Conservation (phyloP, 345 rosid species). For the Populus ilicifolia region DNA sequence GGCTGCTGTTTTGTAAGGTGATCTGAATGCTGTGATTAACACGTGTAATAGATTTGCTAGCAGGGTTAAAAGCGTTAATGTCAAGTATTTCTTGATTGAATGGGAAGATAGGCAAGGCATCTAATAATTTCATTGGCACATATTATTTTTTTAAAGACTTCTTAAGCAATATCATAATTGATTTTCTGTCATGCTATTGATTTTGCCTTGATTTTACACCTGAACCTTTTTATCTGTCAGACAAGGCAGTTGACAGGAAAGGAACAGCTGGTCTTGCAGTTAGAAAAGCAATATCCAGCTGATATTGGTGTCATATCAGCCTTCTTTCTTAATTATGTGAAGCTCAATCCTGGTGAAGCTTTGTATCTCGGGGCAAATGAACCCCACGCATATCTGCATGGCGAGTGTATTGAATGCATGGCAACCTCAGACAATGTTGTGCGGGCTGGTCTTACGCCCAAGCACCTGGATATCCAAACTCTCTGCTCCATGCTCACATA, state of each 20-base stretch:
- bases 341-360: conserved; percentile 93
- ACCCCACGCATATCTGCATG: conserved; percentile 87
- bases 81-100: not conserved
- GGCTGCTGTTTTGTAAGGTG: not conserved
- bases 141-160: not conserved
- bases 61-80: not conserved
- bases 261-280: conserved; percentile 70
- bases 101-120: not conserved
- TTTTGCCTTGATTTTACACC: conserved; percentile 2
- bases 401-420: conserved; percentile 96
- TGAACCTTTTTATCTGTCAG: conserved; percentile 31
- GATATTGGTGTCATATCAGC: conserved; percentile 88
- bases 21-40: not conserved
- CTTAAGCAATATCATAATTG: not conserved
- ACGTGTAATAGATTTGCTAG: not conserved
- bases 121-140: not conserved
- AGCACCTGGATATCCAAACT: conserved; percentile 72
- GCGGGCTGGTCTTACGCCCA: conserved; percentile 97
- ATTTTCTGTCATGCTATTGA: not conserved
- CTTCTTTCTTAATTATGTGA: conserved; percentile 81
- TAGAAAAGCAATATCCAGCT: conserved; percentile 82
- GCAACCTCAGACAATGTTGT: conserved; percentile 99
- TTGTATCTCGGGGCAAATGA: conserved; percentile 91
- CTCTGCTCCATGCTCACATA: conserved; percentile 97
- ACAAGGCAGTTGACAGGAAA: conserved; percentile 74